Evolutionary conservation across 148 eudicot species (phyloP), one percentile per base, ranked within the genome.

Genomic region (Heliosperma pusillum): DNA sequence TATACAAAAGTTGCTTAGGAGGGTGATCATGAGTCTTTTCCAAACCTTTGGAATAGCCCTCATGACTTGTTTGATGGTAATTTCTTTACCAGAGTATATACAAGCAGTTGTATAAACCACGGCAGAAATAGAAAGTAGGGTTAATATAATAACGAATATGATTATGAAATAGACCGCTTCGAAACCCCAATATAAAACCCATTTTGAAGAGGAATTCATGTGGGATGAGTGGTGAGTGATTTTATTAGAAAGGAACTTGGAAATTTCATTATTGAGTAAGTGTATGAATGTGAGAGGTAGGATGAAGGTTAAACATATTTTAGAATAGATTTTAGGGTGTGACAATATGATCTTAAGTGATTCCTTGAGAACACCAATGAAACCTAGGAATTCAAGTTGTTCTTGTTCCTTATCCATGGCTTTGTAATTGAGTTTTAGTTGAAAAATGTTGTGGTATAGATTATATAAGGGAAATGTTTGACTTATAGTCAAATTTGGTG

Each of bases 381-480:
- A 79, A 5, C 87, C 81, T 22, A 84, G 80, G 78, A 73, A 63
- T 78, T 82, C 84, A 62, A 87, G 69, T 72, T 82, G 84, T 15
- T 84, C 86, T 82, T 80, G 87, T 57, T 87, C 83, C 71, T 9
- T 84, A 19, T 81, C 80, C 83, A 83, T 86, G 76, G 72, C 19
- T 16, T 64, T 57, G 19, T 22, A 70, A 70, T 47, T 70, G 73
- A n/a, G 13, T 70, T 44, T 36, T 10, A 20, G 50, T 36, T 24
- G 66, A 26, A 61, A 61, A 61, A 47, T 47, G 53, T 10, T 47
- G 15, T 47, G 13, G n/a, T n/a, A n/a, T n/a, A n/a, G n/a, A n/a
- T n/a, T 64, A 64, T 63, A 64, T 64, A 30, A 15, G 19, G 42
- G 20, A 27, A 63, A 63, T 63, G 67, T 15, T 63, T 26, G 67